Evolutionary conservation across 139 green algal genomes (phyloP).

Genomic region (Nannochloris sp.): DNA sequence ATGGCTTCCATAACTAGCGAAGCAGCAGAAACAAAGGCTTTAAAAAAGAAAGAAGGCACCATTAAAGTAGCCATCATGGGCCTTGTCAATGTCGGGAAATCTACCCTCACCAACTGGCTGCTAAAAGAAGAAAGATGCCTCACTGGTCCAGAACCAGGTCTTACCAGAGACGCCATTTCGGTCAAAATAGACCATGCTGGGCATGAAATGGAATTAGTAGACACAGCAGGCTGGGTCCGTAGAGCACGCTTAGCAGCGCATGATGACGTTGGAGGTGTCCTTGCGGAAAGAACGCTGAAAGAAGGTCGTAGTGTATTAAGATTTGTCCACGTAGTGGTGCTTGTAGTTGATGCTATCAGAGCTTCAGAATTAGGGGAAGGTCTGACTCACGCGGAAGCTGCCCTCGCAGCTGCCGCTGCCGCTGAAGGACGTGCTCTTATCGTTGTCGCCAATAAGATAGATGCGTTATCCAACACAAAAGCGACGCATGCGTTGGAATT

Average conservation of each 20-base stretch:
- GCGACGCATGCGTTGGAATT: constrained; percentile 5
- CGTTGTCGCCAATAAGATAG: constrained; percentile 74
- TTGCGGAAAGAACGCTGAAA: constrained; percentile 24
- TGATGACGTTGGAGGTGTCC: constrained; percentile 46
- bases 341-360: constrained; percentile 69
- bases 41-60: neutral
- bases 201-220: constrained; percentile 63
- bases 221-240: constrained; percentile 88
- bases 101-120: constrained; percentile 76
- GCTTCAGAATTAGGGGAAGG: constrained; percentile 19
- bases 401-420: constrained; percentile 43
- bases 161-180: constrained; percentile 78
- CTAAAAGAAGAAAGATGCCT: constrained; percentile 68
- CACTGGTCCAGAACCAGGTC: constrained; percentile 85
- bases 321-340: constrained; percentile 70
- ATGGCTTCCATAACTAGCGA: too few relatives aligned
- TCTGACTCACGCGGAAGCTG: constrained; percentile 52
- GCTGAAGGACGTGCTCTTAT: constrained; percentile 62
- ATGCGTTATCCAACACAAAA: constrained; percentile 34
- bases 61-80: constrained; percentile 66
- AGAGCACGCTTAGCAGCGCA: constrained; percentile 21
- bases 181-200: constrained; percentile 22
- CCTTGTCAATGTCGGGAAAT: constrained; percentile 80
- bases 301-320: constrained; percentile 43
- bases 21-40: neutral